Percentiles rank a stretch among this genome's conserved stretches.
Conservation (phyloP, 495 filamentous ascomycete species). For the Aspergillus olivimuriae region DNA sequence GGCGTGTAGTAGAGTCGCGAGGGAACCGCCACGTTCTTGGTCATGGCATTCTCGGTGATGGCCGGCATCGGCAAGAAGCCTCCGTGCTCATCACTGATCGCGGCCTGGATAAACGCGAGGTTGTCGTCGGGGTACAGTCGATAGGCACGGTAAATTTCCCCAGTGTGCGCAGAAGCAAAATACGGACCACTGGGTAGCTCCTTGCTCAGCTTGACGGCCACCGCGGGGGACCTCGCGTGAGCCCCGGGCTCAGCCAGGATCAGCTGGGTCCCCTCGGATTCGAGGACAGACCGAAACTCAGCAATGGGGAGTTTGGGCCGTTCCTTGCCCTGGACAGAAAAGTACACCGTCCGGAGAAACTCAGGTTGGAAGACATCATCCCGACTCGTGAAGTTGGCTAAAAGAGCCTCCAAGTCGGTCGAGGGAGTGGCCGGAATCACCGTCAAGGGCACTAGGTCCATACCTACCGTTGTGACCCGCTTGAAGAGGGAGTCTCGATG, state of each 20-base stretch:
- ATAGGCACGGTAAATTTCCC: conserved; percentile 31
- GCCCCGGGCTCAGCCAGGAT: conserved; percentile 3
- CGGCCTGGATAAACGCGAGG: conserved; percentile 28
- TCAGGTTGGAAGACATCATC: conserved; percentile 40
- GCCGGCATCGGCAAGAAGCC: conserved; percentile 33
- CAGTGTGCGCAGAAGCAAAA: conserved; percentile 34
- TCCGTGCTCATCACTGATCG: conserved; percentile 29
- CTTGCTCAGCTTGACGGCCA: not conserved
- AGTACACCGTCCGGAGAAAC: conserved; percentile 24
- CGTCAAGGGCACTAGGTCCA: conserved; percentile 32
- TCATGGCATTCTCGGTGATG: conserved; percentile 17
- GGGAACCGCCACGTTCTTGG: conserved; percentile 31
- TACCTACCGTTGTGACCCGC: conserved; percentile 12
- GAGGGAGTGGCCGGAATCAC: conserved; percentile 24
- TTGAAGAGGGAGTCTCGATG: conserved; percentile 19
- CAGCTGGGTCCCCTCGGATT: conserved; percentile 2
- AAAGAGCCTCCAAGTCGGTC: conserved; percentile 13
- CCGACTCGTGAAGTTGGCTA: conserved; percentile 19
- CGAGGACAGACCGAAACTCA: not conserved
- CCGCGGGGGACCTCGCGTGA: not conserved
- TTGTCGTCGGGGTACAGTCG: conserved; percentile 37
- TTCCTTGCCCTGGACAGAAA: not conserved
- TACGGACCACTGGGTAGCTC: conserved; percentile 41
- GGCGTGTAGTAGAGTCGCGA: conserved; percentile 34
- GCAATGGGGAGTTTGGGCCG: not conserved